Base-by-base conservation (phyloP, 2,329 filamentous ascomycete genomes). In the Didymella keratinophila region DNA sequence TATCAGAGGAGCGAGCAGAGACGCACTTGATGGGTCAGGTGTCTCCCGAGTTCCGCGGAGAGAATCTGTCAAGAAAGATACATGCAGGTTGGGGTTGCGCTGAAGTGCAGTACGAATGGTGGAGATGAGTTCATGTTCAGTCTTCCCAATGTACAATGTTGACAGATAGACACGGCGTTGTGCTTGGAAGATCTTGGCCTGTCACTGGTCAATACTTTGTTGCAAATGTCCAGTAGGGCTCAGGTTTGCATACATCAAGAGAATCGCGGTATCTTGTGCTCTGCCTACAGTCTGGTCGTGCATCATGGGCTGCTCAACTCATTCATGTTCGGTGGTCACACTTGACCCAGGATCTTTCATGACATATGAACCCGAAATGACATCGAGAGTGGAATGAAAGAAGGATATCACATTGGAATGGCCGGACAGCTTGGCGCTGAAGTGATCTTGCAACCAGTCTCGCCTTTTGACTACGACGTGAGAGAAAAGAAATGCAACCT, bases 71-170 rank as follows among this genome's bases (percentile, higher is more conserved):
- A 99, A 82, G 65, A 99, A 92, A 64, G 92, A 96, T 42, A 99
- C 84, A 70, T 87, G 89, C 23, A 99, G 84, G 6, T 89, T 79
- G 0, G 91, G 88, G 62, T 96, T 96, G 10, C 80, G 80, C 48
- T 86, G 84, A 12, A 99, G 83, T 6, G 93, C 90, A 62, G 90
- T 83, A 65, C 88, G 88, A 42, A 99, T 81, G 0, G 89, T 92
- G 18, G 87, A 83, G 57, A 98, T 92, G 71, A 99, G 83, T 68
- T 98, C 95, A 77, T 89, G 84, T 78, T 99, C 95, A 1, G 90
- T 90, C 76, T 94, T 96, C 63, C 95, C 95, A 74, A 99, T 95
- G 75, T 99, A 99, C 51, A 99, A 81, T 0, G 95, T 99, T n/a
- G 93, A 96, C 48, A 99, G 81, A 75, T 96, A 99, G 65, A 99